Evolutionary conservation across 1,284 basidiomycete genomes (phyloP).

Genomic region (Pisolithus thermaeus): DNA sequence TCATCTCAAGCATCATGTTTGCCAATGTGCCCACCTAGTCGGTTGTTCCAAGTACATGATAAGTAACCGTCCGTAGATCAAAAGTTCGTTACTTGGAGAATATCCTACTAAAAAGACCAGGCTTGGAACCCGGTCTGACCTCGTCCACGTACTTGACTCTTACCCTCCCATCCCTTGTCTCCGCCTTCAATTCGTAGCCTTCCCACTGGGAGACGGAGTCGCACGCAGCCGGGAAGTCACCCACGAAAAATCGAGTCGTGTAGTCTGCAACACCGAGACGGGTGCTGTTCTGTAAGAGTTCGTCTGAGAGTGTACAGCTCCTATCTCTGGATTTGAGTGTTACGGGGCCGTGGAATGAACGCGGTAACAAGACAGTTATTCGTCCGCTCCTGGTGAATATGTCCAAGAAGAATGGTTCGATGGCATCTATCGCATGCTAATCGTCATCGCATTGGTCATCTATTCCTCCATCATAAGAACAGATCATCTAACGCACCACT

Average conservation of each 20-base stretch:
- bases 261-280: conserved; percentile 26
- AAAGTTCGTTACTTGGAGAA: neutral
- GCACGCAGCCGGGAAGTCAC: conserved; percentile 19
- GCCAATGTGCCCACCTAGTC: no score
- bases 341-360: conserved; percentile 33
- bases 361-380: conserved; percentile 30
- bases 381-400: conserved; percentile 18
- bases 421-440: conserved; percentile 3
- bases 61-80: neutral
- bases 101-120: conserved; percentile 8
- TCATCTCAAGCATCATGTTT: no score
- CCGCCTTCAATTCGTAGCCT: conserved; percentile 31
- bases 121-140: neutral
- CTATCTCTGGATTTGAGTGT: conserved; percentile 24
- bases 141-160: conserved; percentile 32
- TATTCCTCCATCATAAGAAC: no score
- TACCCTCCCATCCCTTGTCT: conserved; percentile 29
- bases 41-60: no score
- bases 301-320: conserved; percentile 21
- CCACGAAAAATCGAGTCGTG: conserved; percentile 30
- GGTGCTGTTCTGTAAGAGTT: conserved; percentile 18
- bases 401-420: conserved; percentile 9
- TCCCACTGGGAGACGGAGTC: conserved; percentile 18
- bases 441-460: neutral
- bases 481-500: conserved; percentile 5